phyloP scores from a whole-genome alignment of 768 basidiomycete genomes.

The Suillus subalutaceus region DNA sequence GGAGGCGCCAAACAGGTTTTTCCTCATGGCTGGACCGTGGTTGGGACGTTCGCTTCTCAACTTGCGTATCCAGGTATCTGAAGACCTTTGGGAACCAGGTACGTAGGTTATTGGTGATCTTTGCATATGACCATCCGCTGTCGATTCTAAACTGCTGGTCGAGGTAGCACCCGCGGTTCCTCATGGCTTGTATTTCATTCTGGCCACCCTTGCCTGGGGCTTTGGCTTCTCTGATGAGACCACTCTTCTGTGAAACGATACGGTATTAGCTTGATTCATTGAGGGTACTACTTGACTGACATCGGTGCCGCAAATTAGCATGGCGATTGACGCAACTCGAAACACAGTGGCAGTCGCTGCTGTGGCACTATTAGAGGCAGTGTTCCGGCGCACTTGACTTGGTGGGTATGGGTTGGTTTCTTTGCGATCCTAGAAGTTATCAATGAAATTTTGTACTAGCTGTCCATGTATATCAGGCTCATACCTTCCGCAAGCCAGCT shows the following conservation, averaged over 20 bases:
- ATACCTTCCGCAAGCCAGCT: conserved; percentile 1
- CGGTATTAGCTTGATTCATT: neutral
- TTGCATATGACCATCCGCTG: neutral
- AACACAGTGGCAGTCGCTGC: neutral
- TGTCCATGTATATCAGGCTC: neutral
- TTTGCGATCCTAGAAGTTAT: conserved; percentile 2
- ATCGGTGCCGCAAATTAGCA: neutral
- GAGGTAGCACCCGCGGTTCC: neutral
- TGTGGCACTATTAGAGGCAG: neutral
- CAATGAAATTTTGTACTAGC: neutral
- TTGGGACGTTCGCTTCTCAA: neutral
- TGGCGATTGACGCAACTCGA: neutral
- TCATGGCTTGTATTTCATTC: neutral
- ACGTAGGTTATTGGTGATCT: neutral
- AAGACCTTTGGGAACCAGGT: neutral
- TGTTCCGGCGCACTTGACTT: neutral
- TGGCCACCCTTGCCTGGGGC: neutral
- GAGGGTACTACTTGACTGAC: neutral
- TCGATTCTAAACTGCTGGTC: neutral
- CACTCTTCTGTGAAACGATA: neutral
- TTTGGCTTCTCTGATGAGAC: neutral
- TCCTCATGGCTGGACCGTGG: neutral
- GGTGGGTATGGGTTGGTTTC: too few relatives aligned
- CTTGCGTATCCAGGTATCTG: neutral
- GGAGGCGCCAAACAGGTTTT: neutral